Evolutionary conservation across 2,329 filamentous ascomycete species (phyloP).

Genomic region (Phaeoacremonium minimum): DNA sequence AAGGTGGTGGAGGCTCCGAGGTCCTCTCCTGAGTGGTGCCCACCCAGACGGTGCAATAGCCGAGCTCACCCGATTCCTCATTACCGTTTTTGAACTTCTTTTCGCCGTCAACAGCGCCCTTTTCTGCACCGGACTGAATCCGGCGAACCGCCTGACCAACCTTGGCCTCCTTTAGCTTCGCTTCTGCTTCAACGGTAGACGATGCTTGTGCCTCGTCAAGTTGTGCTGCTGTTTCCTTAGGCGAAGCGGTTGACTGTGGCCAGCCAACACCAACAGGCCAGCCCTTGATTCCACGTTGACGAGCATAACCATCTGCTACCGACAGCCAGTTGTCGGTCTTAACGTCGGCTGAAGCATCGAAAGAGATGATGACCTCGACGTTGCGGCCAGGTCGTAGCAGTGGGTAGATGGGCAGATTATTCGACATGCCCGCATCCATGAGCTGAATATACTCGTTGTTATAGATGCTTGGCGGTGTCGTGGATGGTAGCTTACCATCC

Average conservation of each 20-base stretch:
- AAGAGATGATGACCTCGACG: constrained; percentile 86
- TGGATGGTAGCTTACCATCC: constrained; percentile 67
- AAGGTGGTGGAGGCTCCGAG: constrained; percentile 45
- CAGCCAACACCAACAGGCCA: constrained; percentile 96
- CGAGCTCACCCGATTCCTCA: constrained; percentile 57
- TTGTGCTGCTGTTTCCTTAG: constrained; percentile 57
- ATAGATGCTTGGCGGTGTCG: constrained; percentile 75
- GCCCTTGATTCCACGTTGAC: constrained; percentile 83
- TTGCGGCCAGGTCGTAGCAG: constrained; percentile 82
- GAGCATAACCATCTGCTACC: constrained; percentile 87
- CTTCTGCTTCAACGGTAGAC: constrained; percentile 54
- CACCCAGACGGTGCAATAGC: constrained; percentile 94
- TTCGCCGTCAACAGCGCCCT: constrained; percentile 8
- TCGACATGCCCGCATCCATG: constrained; percentile 99
- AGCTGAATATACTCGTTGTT: constrained; percentile 68
- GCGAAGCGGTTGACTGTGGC: constrained; percentile 61
- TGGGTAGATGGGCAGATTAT: constrained; percentile 95
- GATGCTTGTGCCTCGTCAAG: constrained; percentile 65
- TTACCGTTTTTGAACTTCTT: constrained; percentile 32
- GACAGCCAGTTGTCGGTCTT: constrained; percentile 95
- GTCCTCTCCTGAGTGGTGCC: constrained; percentile 74
- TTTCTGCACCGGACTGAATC: constrained; percentile 19
- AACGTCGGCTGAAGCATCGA: constrained; percentile 91
- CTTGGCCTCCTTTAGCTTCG: constrained; percentile 60
- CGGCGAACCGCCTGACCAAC: constrained; percentile 33